Base-by-base conservation (phyloP, 2,329 filamentous ascomycete genomes). In the Ophiostoma himal-ulmi region DNA sequence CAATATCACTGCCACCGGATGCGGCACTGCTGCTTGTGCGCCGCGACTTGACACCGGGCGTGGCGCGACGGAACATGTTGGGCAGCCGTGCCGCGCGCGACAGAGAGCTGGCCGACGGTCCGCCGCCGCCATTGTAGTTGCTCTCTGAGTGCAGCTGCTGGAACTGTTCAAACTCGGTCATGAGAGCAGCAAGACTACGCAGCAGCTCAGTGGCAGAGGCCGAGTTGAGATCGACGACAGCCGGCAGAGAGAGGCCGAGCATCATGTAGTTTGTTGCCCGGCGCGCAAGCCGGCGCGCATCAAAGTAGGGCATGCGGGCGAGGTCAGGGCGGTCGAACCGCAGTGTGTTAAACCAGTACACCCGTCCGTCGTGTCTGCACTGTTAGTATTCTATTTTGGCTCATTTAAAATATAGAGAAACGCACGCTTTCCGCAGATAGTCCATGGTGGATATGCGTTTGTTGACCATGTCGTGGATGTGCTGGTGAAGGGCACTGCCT, bases 291-390 rank as follows among this genome's bases (percentile, higher is more conserved):
- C 94, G 95, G 74, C 91, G 89, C 4, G 88, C 83, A 71, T 96
- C 91, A 77, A 96, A 94, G 77, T 93, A 96, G 65, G 94, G 89
- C 82, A 97, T 90, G 77, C 90, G 89, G 68, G 86, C 83, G 44
- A 98, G 85, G 79, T 97, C 93, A 39, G 87, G 80, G 76, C 92
- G 91, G 74, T 93, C 92, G 80, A 97, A 97, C 77, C 96, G 91
- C 72, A 97, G 88, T 0, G 95, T 97, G 81, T 97, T 97, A 84
- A 98, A 97, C 94, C 95, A 98, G 82, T 96, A 98, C 60, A 97
- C 89, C 71, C 93, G 89, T 72, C 94, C 94, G 81, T 97, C 93
- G 78, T 99, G 94, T 37, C 93, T 96, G 78, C 68, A 5, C 3
- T 30, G 65, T 66, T 37, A 69, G 37, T 22, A 48, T 17, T 67